Evolutionary conservation across 495 filamentous ascomycete species (phyloP), one percentile per base, ranked within the genome.

Genomic region (Bathelium albidoporum): DNA sequence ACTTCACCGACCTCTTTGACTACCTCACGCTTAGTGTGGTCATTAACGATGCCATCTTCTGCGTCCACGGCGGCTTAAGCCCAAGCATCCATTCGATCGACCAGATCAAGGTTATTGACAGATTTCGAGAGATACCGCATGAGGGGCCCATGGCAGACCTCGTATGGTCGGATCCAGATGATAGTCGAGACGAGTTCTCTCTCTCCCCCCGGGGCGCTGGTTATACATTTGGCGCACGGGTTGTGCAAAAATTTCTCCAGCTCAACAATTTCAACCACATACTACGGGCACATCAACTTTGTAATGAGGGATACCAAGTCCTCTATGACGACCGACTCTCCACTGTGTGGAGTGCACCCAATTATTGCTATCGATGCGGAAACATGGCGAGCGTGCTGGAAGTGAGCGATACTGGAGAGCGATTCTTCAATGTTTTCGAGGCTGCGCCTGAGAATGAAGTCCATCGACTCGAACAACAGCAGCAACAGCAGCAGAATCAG

Each of bases 1-100:
- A 97, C 74, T 98, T 98, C 70, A 98, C 94, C 60, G 94, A 98
- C 76, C 97, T 98, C 93, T 98, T 98, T 76, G 94, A 98, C 77
- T 98, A 93, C 72, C 82, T 98, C 60, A 96, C 93, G 2, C 78
- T 98, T 53, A 94, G 89, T 66, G 95, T 97, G 41, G 94, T 98
- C 64, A 97, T 98, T 72, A 94, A 97, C 76, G 87, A 98, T 74
- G 89, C 97, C 73, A 97, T 98, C 67, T 97, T 98, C 75, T 98
- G 94, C 73, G 94, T 98, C 5, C 94, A 98, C 74, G 94, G 94
- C 67, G 91, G 94, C 11, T 84, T 97, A 32, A 95, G 90, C 5
- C 94, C 94, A 0, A 95, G 89, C 3, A 97, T 98, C 67, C 94
- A 98, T 74, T 95, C 90, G 20, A 96, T 98, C 71, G 94, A 98